Evolutionary conservation across 1,284 basidiomycete genomes (phyloP), one percentile per base, ranked within the genome.

Genomic region (Binderoboletus segoi): DNA sequence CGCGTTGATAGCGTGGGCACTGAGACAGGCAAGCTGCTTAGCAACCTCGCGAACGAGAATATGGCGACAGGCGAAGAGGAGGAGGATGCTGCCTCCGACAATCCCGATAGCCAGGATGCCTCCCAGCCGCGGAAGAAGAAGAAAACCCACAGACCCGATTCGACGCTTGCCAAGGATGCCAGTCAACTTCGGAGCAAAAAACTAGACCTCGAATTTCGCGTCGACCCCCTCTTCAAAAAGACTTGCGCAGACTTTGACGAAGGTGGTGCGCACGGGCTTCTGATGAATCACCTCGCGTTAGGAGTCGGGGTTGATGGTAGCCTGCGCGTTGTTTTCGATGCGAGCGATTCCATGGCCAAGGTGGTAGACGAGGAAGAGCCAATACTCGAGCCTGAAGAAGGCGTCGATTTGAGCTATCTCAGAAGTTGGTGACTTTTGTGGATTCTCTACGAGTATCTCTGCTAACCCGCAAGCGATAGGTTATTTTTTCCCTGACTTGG

Each of bases 181-280:
- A 75, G 83, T 6, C 89, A 94, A 60, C 81, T 99, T 32, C 86
- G 89, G 64, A 90, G 87, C 75, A 98, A 98, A 81, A 97, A 96
- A 70, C 81, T 94, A 44, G 94, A 97, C 61, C 82, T 96, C 30
- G 97, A 98, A 70, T 98, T 98, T 75, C 91, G 88, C 44, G 94
- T 98, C 40, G 96, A 99, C 70, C 97, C 96, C 2, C 78, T 99
- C 30, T 99, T 99, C 80, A 93, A 88, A 75, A 99, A 99, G 80
- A 99, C 97, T 1, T 95, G 89, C 62, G 97, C 94, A 21, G 97
- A 99, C 71, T 99, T 99, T 71, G 96, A 99, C 72, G 97, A 99
- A 73, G 97, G 96, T 43, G 96, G 96, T 52, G 96, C 96, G 0
- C 91, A 94, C 60, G 96, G 96, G 10, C 73, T 97, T 50, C 77